Conservation (phyloP, 2,329 filamentous ascomycete genomes). For the Pseudocercospora cruenta region DNA sequence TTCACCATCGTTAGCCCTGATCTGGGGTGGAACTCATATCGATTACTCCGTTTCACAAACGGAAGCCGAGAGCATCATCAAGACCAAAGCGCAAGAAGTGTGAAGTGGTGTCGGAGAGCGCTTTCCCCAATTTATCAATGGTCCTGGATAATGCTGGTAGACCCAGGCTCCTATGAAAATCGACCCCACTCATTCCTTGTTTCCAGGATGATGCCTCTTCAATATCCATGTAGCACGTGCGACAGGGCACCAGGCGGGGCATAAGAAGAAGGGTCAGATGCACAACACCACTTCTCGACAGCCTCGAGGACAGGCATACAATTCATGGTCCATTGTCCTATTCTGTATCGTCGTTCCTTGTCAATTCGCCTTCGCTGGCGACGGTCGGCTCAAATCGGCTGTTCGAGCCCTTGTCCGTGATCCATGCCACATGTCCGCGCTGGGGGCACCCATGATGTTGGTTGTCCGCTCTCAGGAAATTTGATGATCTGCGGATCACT, state of each 20-base stretch:
- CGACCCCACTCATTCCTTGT: neutral
- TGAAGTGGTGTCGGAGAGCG: slow-evolving; percentile 1
- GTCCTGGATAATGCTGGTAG: neutral
- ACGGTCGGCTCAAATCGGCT: neutral
- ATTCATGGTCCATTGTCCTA: slow-evolving; percentile 8
- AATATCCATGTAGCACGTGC: slow-evolving; percentile 5
- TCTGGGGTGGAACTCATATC: neutral
- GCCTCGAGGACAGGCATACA: neutral
- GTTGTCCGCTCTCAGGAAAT: neutral
- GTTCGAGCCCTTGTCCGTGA: neutral
- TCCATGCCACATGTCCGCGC: neutral
- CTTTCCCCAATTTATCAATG: neutral
- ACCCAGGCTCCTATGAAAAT: neutral
- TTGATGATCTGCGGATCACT: neutral
- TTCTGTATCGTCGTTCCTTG: neutral
- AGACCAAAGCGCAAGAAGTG: neutral
- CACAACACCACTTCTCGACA: slow-evolving; percentile 7
- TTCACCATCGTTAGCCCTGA: neutral
- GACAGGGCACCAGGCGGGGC: neutral
- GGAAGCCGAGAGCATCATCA: neutral
- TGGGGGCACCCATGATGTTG: neutral
- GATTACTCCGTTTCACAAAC: neutral
- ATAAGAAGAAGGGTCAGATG: neutral
- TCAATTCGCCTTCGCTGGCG: neutral
- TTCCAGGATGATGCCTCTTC: slow-evolving; percentile 3